A percentile compares a stretch with the other conserved stretches of the same genome.
Conservation (phyloP, 257 asterid genomes). For the Striga asiatica region DNA sequence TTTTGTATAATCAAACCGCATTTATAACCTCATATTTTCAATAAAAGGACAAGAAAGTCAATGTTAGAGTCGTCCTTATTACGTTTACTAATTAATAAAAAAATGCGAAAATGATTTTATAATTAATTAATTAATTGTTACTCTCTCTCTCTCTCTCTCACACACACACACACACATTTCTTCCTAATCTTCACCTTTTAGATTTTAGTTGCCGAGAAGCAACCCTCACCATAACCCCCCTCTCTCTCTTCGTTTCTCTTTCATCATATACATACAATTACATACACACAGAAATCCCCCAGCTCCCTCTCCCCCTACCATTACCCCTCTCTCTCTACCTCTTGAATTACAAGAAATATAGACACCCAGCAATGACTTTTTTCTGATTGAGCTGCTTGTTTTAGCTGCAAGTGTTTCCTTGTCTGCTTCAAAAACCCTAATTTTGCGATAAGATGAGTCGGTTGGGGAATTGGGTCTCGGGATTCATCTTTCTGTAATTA, state of each 20-base stretch:
- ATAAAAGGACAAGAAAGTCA: too few relatives aligned
- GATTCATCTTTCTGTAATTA: slow-evolving; percentile 14
- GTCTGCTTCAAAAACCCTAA: slow-evolving; percentile 30
- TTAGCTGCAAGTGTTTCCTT: slow-evolving; percentile 8
- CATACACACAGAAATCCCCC: slow-evolving; percentile 5
- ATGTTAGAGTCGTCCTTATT: slow-evolving; percentile 21
- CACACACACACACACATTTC: too few relatives aligned
- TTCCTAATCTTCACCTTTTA: too few relatives aligned
- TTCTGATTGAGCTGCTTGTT: slow-evolving; percentile 17
- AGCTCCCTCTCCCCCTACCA: neutral
- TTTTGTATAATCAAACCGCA: too few relatives aligned
- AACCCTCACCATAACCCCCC: neutral
- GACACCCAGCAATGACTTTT: slow-evolving; percentile 10
- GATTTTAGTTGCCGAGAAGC: too few relatives aligned
- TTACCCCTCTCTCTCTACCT: slow-evolving; percentile 12
- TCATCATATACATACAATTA: neutral
- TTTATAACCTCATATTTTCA: neutral
- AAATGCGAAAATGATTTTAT: too few relatives aligned
- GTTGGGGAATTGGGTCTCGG: slow-evolving; percentile 8
- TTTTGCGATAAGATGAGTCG: slow-evolving; percentile 8
- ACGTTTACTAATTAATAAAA: slow-evolving; percentile 22
- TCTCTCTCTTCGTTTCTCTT: neutral
- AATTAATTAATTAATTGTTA: too few relatives aligned
- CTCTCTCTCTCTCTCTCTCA: too few relatives aligned
- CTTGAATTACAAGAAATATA: neutral